Evolutionary conservation across 768 basidiomycete species (phyloP).

Genomic region (Austroboletus eburneus): DNA sequence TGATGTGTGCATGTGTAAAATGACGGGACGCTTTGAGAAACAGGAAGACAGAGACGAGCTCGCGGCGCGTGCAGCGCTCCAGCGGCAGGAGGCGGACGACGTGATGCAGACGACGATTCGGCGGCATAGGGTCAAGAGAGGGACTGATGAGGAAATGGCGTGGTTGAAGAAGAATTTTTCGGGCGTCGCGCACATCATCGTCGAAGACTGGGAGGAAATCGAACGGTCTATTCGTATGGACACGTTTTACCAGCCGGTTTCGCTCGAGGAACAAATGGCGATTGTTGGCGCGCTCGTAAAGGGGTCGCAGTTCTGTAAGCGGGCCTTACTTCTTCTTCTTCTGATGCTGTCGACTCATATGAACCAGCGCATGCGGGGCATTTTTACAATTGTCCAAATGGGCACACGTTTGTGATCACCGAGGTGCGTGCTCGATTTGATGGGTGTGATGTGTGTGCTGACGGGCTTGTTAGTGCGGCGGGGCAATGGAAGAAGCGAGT

Average conservation of each 20-base stretch:
- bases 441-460: too few species aligned
- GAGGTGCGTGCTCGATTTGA: conserved; percentile 37
- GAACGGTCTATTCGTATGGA: conserved; percentile 36
- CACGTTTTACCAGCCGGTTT: conserved; percentile 50
- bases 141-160: conserved; percentile 12
- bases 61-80: conserved; percentile 17
- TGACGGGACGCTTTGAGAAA: conserved; percentile 15
- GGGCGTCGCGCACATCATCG: conserved; percentile 33
- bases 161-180: conserved; percentile 47
- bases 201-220: conserved; percentile 45
- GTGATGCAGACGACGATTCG: conserved; percentile 3
- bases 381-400: conserved; percentile 52
- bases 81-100: conserved; percentile 1
- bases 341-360: too few species aligned
- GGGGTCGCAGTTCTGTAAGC: conserved; percentile 46
- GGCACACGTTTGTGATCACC: conserved; percentile 57
- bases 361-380: conserved; percentile 41
- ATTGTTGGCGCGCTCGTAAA: too few species aligned
- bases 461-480: conserved; percentile 45
- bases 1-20: conserved; percentile 34
- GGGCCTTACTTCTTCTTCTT: too few species aligned
- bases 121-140: conserved; percentile 24
- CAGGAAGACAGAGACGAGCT: conserved; percentile 17
- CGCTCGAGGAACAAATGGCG: conserved; percentile 47
- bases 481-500: conserved; percentile 41